Conservation (phyloP, 2,329 filamentous ascomycete species). For the Penicillium olsonii region DNA sequence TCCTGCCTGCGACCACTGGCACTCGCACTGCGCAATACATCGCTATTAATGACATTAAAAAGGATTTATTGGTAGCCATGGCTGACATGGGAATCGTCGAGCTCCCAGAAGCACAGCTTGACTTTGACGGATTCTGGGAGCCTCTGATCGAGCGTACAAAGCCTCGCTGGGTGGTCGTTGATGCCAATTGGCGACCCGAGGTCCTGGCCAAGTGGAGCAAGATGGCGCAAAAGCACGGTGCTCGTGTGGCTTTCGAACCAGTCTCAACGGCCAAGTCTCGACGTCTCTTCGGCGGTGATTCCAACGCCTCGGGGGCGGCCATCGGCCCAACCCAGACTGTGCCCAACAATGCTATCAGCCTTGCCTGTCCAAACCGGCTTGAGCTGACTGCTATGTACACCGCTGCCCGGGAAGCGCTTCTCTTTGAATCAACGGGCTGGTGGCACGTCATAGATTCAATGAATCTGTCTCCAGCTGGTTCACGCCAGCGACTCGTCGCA, state of each 20-base stretch:
- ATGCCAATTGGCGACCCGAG: slow-evolving; percentile 77
- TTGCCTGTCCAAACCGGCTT: slow-evolving; percentile 79
- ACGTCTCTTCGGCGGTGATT: slow-evolving; percentile 59
- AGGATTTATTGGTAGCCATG: slow-evolving; percentile 88
- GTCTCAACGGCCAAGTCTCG: slow-evolving; percentile 80
- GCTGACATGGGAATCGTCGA: slow-evolving; percentile 89
- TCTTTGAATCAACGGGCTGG: slow-evolving; percentile 73
- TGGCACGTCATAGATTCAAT: slow-evolving; percentile 78
- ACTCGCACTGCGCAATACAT: slow-evolving; percentile 86
- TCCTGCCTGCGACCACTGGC: slow-evolving; percentile 53
- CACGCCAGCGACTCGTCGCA: slow-evolving; percentile 69
- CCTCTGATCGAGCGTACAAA: slow-evolving; percentile 57
- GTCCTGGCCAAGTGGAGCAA: slow-evolving; percentile 69
- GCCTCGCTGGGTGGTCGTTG: slow-evolving; percentile 79
- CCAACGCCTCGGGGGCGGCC: slow-evolving; percentile 22
- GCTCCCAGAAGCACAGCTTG: slow-evolving; percentile 40
- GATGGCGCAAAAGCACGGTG: slow-evolving; percentile 58
- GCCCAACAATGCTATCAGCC: slow-evolving; percentile 65
- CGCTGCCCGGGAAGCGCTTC: slow-evolving; percentile 65
- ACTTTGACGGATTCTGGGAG: slow-evolving; percentile 60
- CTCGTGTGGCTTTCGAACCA: slow-evolving; percentile 78
- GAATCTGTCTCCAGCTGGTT: slow-evolving; percentile 66
- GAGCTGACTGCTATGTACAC: slow-evolving; percentile 80
- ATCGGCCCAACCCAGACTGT: slow-evolving; percentile 48
- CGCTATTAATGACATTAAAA: slow-evolving; percentile 79